Evolutionary conservation across 495 filamentous ascomycete species (phyloP).

Genomic region (Aspergillus avenaceus): DNA sequence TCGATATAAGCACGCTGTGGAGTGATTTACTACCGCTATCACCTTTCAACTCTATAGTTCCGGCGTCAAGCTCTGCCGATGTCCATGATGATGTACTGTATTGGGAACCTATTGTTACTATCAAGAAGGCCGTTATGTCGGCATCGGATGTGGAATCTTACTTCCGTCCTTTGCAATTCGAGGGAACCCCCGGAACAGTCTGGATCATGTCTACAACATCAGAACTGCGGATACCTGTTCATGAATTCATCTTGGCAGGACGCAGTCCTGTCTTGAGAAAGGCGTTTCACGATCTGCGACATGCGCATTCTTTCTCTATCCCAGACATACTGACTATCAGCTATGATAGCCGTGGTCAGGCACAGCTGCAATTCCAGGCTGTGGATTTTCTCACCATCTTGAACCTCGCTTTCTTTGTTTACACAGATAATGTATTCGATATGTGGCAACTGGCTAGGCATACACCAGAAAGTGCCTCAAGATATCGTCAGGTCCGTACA

Average conservation of each 20-base stretch:
- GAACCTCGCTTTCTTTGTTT: constrained; percentile 75
- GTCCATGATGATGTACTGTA: constrained; percentile 1
- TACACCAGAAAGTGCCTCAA: constrained; percentile 54
- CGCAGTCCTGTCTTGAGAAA: constrained; percentile 66
- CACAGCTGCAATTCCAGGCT: constrained; percentile 55
- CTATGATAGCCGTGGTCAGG: constrained; percentile 42
- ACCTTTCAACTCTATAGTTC: constrained; percentile 45
- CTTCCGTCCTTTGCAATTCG: constrained; percentile 27
- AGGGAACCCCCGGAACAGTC: constrained; percentile 30
- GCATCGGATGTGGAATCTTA: constrained; percentile 55
- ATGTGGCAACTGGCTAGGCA: constrained; percentile 74
- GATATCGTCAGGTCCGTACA: constrained; percentile 71
- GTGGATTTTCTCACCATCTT: constrained; percentile 72
- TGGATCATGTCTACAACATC: constrained; percentile 56
- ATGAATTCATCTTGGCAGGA: constrained; percentile 71
- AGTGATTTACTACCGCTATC: constrained; percentile 67
- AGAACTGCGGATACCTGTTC: constrained; percentile 69
- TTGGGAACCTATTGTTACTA: constrained; percentile 21
- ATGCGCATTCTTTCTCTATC: constrained; percentile 37
- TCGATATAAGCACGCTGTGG: constrained; percentile 65
- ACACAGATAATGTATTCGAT: constrained; percentile 75
- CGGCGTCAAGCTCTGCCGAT: constrained; percentile 10
- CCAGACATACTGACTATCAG: constrained; percentile 60
- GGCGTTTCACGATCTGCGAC: constrained; percentile 51
- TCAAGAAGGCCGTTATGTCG: constrained; percentile 44